Percentiles rank a stretch among this genome's conserved stretches.
phyloP scores from a whole-genome alignment of 2,329 filamentous ascomycete genomes.

The Colletotrichum camelliae region DNA sequence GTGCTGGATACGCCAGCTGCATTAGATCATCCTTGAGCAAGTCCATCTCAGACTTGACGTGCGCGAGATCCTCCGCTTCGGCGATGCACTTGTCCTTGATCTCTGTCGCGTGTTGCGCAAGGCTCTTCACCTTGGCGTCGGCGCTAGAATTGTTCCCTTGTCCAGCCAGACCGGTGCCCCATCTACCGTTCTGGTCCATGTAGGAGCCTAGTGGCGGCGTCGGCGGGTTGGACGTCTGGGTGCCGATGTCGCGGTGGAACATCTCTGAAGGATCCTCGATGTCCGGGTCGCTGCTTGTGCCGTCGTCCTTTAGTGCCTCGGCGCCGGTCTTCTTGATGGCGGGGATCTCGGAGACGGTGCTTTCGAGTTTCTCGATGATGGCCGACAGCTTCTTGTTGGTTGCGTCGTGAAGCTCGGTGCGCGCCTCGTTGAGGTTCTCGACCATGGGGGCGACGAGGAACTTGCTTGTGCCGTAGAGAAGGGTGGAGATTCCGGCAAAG shows the following conservation, averaged over 20 bases:
- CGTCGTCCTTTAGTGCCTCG: constrained; percentile 23
- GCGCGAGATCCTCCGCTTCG: constrained; percentile 54
- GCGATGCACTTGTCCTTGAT: constrained; percentile 48
- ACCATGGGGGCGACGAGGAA: constrained; percentile 71
- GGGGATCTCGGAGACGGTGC: constrained; percentile 67
- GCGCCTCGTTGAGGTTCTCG: constrained; percentile 55
- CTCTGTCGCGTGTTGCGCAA: constrained; percentile 48
- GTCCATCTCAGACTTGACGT: constrained; percentile 58
- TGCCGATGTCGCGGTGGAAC: constrained; percentile 81
- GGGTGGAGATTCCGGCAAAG: constrained; percentile 61
- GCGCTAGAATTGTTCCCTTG: constrained; percentile 26
- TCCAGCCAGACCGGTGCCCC: not conserved
- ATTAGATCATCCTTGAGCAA: constrained; percentile 72
- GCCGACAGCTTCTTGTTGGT: constrained; percentile 49
- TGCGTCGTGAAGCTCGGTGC: constrained; percentile 56
- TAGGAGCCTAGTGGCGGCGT: constrained; percentile 4
- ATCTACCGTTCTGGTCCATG: not conserved
- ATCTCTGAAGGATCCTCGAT: constrained; percentile 75
- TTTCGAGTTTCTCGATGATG: constrained; percentile 58
- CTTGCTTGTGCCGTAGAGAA: constrained; percentile 74
- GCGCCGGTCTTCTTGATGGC: constrained; percentile 41
- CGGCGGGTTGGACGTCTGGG: constrained; percentile 67
- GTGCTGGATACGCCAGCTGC: constrained; percentile 54
- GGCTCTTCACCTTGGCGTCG: constrained; percentile 43
- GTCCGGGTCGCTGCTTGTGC: constrained; percentile 41